Evolutionary conservation across 2,329 filamentous ascomycete species (phyloP).

Genomic region (Dryadomyces sulphureus): DNA sequence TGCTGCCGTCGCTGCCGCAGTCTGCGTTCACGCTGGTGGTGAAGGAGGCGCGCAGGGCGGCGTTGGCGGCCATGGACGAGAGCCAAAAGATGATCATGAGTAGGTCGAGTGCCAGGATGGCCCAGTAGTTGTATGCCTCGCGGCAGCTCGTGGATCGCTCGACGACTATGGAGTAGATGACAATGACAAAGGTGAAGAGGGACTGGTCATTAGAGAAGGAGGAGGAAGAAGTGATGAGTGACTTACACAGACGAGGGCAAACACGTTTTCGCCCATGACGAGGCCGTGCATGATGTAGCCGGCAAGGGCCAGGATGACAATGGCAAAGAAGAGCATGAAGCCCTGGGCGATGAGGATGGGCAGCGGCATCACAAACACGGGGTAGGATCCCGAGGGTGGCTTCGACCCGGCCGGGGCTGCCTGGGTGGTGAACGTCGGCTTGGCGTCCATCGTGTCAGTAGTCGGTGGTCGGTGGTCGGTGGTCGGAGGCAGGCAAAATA

Average conservation of each 20-base stretch:
- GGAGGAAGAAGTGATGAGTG: background rate
- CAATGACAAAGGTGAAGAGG: slow-evolving; percentile 16
- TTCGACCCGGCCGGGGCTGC: slow-evolving; percentile 3
- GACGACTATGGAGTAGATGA: slow-evolving; percentile 14
- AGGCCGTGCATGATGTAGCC: slow-evolving; percentile 17
- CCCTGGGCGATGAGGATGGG: slow-evolving; percentile 15
- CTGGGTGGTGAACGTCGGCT: slow-evolving; percentile 1
- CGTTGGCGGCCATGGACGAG: slow-evolving; percentile 17
- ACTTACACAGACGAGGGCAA: slow-evolving; percentile 17
- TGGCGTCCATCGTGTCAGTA: background rate
- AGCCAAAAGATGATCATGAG: slow-evolving; percentile 19
- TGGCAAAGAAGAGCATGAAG: slow-evolving; percentile 15
- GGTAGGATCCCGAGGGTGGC: slow-evolving; percentile 8
- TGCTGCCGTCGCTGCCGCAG: slow-evolving; percentile 16
- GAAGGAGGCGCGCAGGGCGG: slow-evolving; percentile 15
- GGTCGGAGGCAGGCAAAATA: too few relatives aligned
- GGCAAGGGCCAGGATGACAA: slow-evolving; percentile 14
- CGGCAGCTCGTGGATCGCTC: slow-evolving; percentile 15
- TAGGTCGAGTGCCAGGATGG: slow-evolving; percentile 17
- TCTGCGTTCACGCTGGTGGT: slow-evolving; percentile 8
- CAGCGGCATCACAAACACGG: slow-evolving; percentile 14
- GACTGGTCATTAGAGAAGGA: slow-evolving; percentile 8
- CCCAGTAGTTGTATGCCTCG: slow-evolving; percentile 19
- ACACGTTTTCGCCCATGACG: slow-evolving; percentile 13
- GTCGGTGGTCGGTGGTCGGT: too few relatives aligned